phyloP scores from a whole-genome alignment of 2,329 filamentous ascomycete species.

The Penicillium occitanis region DNA sequence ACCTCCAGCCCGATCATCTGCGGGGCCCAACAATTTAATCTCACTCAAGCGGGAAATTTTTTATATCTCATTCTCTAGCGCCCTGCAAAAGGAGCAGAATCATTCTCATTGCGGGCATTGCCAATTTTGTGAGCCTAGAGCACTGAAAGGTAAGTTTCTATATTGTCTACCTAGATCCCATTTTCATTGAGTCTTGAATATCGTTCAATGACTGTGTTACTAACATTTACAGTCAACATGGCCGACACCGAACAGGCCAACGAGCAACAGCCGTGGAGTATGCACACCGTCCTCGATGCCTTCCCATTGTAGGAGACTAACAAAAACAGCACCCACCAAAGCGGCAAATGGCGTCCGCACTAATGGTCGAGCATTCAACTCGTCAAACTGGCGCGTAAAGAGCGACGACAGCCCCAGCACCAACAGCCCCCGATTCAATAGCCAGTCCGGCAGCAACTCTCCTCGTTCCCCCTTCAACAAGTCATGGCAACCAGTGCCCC shows the following conservation, averaged over 20 bases:
- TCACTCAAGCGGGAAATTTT: constrained; percentile 19
- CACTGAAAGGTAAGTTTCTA: constrained; percentile 1
- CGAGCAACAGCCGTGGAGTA: constrained; percentile 22
- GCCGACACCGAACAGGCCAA: constrained; percentile 17
- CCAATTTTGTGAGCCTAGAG: background rate
- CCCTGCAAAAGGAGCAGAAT: background rate
- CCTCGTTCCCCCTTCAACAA: constrained; percentile 33
- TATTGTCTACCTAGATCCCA: too few species aligned
- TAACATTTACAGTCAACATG: constrained; percentile 16
- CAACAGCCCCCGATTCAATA: constrained; percentile 30
- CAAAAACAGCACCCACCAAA: constrained; percentile 31
- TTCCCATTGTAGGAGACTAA: constrained; percentile 18
- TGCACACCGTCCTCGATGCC: background rate
- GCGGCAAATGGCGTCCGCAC: constrained; percentile 36
- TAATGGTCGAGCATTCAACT: constrained; percentile 41
- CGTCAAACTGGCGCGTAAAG: constrained; percentile 45
- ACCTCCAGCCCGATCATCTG: background rate
- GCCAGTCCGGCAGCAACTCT: constrained; percentile 30
- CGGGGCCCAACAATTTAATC: constrained; percentile 15
- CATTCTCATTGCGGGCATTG: constrained; percentile 10
- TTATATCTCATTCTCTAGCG: constrained; percentile 13
- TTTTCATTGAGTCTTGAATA: background rate
- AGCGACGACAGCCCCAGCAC: constrained; percentile 36
- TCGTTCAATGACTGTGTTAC: background rate
- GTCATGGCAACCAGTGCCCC: constrained; percentile 27